These are phyloP conservation scores for Amauroascus verrucosus DNA, from an alignment of 2,329 filamentous ascomycete genomes.

Conservation along the genomic window DNA sequence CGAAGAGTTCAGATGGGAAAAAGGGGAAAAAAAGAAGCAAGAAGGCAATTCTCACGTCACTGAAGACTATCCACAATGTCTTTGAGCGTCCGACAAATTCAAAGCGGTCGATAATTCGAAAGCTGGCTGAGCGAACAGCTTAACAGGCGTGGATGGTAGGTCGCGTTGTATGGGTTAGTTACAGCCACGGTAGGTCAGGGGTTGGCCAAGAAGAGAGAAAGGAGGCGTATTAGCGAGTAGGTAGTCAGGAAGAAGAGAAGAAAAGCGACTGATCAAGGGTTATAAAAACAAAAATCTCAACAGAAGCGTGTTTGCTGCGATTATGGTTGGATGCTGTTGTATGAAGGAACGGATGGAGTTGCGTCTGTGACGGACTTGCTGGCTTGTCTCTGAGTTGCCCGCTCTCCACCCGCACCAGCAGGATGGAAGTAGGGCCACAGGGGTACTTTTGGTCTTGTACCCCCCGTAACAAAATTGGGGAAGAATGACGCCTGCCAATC, in stretches of 20 bases:
- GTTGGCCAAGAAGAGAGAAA: neutral
- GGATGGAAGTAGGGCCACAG: too few species aligned
- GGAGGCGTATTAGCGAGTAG: neutral
- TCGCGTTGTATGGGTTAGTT: neutral
- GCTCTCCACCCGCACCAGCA: too few species aligned
- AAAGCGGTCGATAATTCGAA: neutral
- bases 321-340: neutral
- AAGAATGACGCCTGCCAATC: constrained; percentile 4
- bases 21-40: neutral
- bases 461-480: neutral
- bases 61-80: constrained; percentile 14
- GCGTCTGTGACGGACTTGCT: neutral
- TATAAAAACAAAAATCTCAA: neutral
- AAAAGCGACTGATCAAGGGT: neutral
- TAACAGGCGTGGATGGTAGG: neutral
- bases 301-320: neutral
- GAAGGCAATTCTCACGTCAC: constrained; percentile 13
- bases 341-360: neutral
- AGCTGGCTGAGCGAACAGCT: neutral
- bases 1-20: neutral
- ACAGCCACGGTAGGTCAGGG: constrained; percentile 1
- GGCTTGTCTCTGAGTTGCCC: too few species aligned
- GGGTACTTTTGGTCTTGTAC: neutral
- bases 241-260: neutral
- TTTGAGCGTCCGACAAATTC: neutral